Evolutionary conservation across 805 yeast species (phyloP), one percentile per base, ranked within the genome.

Genomic region (Suhomyces xylopsoci): DNA sequence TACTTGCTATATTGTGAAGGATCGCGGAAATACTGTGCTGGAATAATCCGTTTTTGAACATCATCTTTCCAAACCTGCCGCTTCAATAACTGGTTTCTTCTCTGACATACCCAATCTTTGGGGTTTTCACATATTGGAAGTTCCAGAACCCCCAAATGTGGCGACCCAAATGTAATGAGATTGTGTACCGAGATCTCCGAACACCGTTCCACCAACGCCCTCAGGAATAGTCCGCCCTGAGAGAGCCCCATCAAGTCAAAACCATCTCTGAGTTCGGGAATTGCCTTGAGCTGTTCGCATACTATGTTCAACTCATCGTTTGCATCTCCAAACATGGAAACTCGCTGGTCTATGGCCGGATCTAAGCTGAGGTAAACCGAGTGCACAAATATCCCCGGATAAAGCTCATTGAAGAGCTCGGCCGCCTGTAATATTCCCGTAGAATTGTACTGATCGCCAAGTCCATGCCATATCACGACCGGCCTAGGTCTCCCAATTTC

Each of bases 381-480:
- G 62, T 84, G 82, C 1, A 85, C 76, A 49, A 66, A 75, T 0
- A 79, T 65, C 0, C 70, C 80, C 0, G 91, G 90, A 48, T 78
- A 64, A 2, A 68, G 64, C 7, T 71, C 68, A 17, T 70, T 60
- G 7, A 87, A 68, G 1, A 79, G 52, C 0, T 71, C 73, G 5
- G 69, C 66, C 1, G 79, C 80, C n/a, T 73, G 65, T 28, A 67
- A 70, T 75, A 87, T 81, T 0, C 87, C 81, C 0, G 77, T 64
- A 0, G 90, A 82, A 61, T 85, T 79, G 63, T 83, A 88, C 9
- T 80, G 77, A 64, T 88, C 96, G 0, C 96, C 94, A 67, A 89
- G 76, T 0, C 96, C 96, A 61, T 88, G 96, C 96, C 96, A 88
- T 41, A 89, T 62, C 2, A 88, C 90, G 2, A 88, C 77, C 0